A percentile compares a stretch with the other conserved stretches of the same genome.
These are phyloP conservation scores for Aspergillus caelatus DNA, from an alignment of 2,329 filamentous ascomycete species.

Conservation along the genomic window DNA sequence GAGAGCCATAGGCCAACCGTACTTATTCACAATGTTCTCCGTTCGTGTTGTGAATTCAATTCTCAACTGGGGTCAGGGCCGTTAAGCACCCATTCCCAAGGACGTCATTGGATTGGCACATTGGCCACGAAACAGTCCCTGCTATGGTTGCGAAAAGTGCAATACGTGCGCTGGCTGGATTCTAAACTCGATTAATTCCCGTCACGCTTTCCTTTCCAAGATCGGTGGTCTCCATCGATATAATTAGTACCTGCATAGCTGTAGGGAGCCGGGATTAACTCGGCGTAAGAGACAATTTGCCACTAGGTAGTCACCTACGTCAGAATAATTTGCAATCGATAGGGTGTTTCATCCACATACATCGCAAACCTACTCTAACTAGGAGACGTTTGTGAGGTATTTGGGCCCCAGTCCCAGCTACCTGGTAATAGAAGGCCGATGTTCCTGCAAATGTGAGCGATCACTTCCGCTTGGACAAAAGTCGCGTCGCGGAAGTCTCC, in stretches of 20 bases:
- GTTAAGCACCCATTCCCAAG: background rate
- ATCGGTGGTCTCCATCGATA: background rate
- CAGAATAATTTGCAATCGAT: background rate
- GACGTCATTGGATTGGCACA: background rate
- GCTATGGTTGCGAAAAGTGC: background rate
- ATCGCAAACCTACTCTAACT: background rate
- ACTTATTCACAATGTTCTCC: background rate
- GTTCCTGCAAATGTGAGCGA: constrained; percentile 30
- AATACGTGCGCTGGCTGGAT: background rate
- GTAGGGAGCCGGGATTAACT: background rate
- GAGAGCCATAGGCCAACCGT: background rate
- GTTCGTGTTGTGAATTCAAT: background rate
- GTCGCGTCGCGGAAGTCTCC: constrained; percentile 11
- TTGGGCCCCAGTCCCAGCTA: background rate
- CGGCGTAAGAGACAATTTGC: background rate
- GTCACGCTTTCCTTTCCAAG: background rate
- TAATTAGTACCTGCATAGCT: background rate
- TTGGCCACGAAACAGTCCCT: background rate
- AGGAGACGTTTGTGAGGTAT: background rate
- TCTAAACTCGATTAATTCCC: background rate
- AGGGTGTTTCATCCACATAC: constrained; percentile 1
- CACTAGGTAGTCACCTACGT: background rate
- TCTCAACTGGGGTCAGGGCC: background rate
- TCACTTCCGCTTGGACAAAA: constrained; percentile 20
- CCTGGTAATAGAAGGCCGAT: background rate